Base-by-base conservation (phyloP, 495 filamentous ascomycete genomes). In the Pseudomonodictys pantanalensis region DNA sequence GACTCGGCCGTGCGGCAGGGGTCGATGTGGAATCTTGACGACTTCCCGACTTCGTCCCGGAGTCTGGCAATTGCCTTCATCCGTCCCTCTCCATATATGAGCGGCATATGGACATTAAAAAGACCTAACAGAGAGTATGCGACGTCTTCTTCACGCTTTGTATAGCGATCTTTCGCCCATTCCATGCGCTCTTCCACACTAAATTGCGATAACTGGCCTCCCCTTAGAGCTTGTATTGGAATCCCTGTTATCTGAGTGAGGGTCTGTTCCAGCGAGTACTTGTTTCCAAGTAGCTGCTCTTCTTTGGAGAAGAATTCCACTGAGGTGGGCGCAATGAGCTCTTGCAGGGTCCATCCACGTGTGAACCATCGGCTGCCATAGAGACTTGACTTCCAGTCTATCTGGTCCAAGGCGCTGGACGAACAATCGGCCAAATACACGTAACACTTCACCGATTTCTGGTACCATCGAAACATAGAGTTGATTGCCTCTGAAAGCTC, bases 271-370 rank as follows among this genome's bases (percentile, higher is more conserved):
- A 66, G 42, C 20, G 62, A 62, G 25, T 30, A 18, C 33, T 62
- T 68, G 46, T 50, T 52, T 23, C 65, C 56, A 33, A 68, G 58
- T 44, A 32, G 29, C 20, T 58, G 17, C 46, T 58, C 35, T 26
- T 66, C 66, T 11, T 11, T 38, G 32, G 48, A 57, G 48, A 68
- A 68, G 43, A 68, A 68, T 20, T 62, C 50, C n/a, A 68, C 58
- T n/a, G 38, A 48, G 48, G n/a, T 56, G 22, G 41, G 62, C 24
- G 56, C 64, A 54, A 44, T 8, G 17, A 44, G 41, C 12, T n/a
- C 41, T 44, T 44, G 12, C n/a, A n/a, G n/a, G n/a, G n/a, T n/a
- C n/a, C n/a, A n/a, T n/a, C n/a, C n/a, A n/a, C n/a, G n/a, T n/a
- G 32, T 35, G 32, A 35, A 35, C 32, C 32, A 35, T 35, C 15